These are phyloP conservation scores for Syncephalastrum contaminatum DNA, from an alignment of 371 early-diverging fungal genomes.

Conservation along the genomic window DNA sequence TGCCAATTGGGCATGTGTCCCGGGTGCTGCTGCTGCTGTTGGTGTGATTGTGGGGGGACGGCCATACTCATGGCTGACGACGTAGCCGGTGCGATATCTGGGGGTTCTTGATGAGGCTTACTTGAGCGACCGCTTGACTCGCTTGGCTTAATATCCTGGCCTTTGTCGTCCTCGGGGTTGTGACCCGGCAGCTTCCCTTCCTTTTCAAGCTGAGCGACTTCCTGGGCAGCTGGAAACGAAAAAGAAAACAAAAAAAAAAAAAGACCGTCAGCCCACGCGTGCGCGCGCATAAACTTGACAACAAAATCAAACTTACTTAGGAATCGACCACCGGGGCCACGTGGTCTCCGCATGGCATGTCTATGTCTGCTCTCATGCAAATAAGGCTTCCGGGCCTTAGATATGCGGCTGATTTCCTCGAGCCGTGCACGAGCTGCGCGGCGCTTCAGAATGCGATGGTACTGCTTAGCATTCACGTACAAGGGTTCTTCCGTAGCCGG, in stretches of 20 bases:
- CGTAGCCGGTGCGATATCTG: too few species aligned
- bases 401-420: constrained; percentile 57
- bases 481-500: constrained; percentile 62
- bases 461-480: constrained; percentile 94
- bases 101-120: too few species aligned
- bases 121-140: too few species aligned
- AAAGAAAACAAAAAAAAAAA: neutral
- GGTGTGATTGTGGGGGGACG: too few species aligned
- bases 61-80: too few species aligned
- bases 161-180: neutral
- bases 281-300: constrained; percentile 2
- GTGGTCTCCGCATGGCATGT: constrained; percentile 93
- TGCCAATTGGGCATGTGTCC: neutral
- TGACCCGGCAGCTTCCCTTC: constrained; percentile 27
- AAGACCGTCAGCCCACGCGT: neutral
- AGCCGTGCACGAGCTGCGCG: constrained; percentile 70
- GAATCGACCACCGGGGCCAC: constrained; percentile 90
- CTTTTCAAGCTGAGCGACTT: constrained; percentile 60
- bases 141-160: too few species aligned
- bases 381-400: constrained; percentile 72
- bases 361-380: constrained; percentile 95
- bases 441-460: constrained; percentile 86
- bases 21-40: constrained; percentile 2
- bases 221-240: constrained; percentile 49
- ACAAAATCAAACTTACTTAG: constrained; percentile 38